Conservation (phyloP, 1,139 yeast genomes). For the Suhomyces maxii region DNA sequence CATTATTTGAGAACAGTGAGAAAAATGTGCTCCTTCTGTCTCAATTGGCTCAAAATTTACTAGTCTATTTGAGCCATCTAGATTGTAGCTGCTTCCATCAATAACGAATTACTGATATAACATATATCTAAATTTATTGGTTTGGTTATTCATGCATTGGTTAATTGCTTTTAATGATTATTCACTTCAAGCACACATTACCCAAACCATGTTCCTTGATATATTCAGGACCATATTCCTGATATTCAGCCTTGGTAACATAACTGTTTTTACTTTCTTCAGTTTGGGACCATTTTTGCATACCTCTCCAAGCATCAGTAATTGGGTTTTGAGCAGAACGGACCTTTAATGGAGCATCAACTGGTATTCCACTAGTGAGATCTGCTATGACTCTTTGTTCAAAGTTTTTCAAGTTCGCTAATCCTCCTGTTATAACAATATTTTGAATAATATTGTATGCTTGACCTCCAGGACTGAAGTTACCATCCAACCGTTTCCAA, state of each 20-base stretch:
- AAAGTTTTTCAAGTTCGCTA: constrained; percentile 64
- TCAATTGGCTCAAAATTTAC: too few relatives aligned
- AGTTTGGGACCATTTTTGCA: constrained; percentile 73
- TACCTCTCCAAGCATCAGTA: constrained; percentile 90
- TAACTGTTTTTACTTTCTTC: constrained; percentile 49
- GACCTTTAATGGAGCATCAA: constrained; percentile 61
- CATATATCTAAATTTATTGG: too few relatives aligned
- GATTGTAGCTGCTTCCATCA: too few relatives aligned
- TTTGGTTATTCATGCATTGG: too few relatives aligned
- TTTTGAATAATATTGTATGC: constrained; percentile 55
- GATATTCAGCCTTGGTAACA: constrained; percentile 71
- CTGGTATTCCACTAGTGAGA: constrained; percentile 69
- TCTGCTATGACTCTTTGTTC: constrained; percentile 66
- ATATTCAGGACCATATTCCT: constrained; percentile 87
- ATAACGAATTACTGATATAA: too few relatives aligned
- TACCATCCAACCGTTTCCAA: constrained; percentile 57
- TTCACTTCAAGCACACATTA: constrained; percentile 44
- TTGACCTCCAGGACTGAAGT: constrained; percentile 53
- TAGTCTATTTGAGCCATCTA: too few relatives aligned
- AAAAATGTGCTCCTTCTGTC: too few relatives aligned
- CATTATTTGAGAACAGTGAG: too few relatives aligned
- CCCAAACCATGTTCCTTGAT: constrained; percentile 86
- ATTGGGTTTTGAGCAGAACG: constrained; percentile 66
- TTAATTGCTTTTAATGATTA: too few relatives aligned
- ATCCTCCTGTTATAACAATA: constrained; percentile 86